Evolutionary conservation across 208 protist genomes (phyloP).

Genomic region (Crithidia thermophila): DNA sequence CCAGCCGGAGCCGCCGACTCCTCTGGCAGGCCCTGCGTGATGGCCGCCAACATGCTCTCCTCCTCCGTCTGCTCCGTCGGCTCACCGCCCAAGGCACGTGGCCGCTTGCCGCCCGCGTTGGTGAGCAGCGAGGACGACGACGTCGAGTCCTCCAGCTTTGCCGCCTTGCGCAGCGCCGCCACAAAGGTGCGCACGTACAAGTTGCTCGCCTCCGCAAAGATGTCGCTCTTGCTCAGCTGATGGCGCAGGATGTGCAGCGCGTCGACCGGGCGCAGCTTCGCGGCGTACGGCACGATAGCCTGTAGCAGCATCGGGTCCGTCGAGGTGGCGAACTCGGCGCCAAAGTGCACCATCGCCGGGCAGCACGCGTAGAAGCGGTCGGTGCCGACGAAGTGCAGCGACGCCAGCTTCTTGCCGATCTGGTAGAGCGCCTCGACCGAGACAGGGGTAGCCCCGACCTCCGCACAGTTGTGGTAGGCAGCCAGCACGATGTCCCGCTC

Average conservation of each 20-base stretch:
- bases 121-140: conserved; percentile 11
- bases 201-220: conserved; percentile 57
- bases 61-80: conserved; percentile 29
- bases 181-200: conserved; percentile 63
- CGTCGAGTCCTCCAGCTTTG: conserved; percentile 59
- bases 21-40: conserved; percentile 29
- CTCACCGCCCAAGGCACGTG: conserved; percentile 30
- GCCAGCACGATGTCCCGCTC: conserved; percentile 74
- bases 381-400: conserved; percentile 74
- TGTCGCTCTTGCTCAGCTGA: conserved; percentile 48
- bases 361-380: conserved; percentile 75
- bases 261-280: conserved; percentile 62
- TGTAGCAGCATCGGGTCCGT: conserved; percentile 77
- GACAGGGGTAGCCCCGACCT: conserved; percentile 56
- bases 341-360: conserved; percentile 70
- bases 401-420: conserved; percentile 74
- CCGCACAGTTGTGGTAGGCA: conserved; percentile 66
- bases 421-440: conserved; percentile 75
- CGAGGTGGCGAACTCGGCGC: conserved; percentile 66
- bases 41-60: conserved; percentile 45
- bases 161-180: conserved; percentile 63
- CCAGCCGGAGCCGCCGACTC: neutral
- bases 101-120: conserved; percentile 28
- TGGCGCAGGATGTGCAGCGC: conserved; percentile 49
- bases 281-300: conserved; percentile 68